phyloP scores from a whole-genome alignment of 164 flowering plant species.

The Euptelea pleiosperma region DNA sequence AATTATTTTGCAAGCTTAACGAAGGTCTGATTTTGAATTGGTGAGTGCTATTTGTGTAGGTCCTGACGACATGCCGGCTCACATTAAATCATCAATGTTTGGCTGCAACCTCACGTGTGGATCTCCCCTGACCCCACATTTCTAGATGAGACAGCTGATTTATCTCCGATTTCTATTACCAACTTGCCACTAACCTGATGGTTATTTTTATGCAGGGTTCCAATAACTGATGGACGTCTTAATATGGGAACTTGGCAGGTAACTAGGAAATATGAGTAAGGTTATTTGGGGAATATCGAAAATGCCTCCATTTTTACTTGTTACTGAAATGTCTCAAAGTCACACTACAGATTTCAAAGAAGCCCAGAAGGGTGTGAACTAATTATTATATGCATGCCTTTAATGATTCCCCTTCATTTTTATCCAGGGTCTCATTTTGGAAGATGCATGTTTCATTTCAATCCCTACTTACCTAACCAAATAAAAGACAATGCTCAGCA shows the following conservation, averaged over 20 bases:
- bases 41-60: slow-evolving; percentile 45
- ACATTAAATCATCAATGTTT: slow-evolving; percentile 67
- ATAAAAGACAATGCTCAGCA: too few species aligned
- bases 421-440: not conserved
- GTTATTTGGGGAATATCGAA: not conserved
- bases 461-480: not conserved
- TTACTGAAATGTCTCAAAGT: not conserved
- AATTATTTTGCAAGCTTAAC: not conserved
- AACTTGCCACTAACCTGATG: not conserved
- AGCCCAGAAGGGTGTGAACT: not conserved
- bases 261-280: slow-evolving; percentile 1
- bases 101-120: slow-evolving; percentile 82
- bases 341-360: not conserved
- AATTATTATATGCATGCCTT: not conserved
- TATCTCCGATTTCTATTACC: not conserved
- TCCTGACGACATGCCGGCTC: slow-evolving; percentile 99
- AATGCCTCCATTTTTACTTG: too few species aligned
- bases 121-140: slow-evolving; percentile 5
- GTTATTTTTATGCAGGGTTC: slow-evolving; percentile 53
- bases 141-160: not conserved
- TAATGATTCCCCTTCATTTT: not conserved
- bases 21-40: slow-evolving; percentile 3
- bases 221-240: slow-evolving; percentile 78
- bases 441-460: not conserved
- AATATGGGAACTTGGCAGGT: slow-evolving; percentile 99